Base-by-base conservation (phyloP, 108 stramenopile genomes). In the Cyclotella distinguenda region DNA sequence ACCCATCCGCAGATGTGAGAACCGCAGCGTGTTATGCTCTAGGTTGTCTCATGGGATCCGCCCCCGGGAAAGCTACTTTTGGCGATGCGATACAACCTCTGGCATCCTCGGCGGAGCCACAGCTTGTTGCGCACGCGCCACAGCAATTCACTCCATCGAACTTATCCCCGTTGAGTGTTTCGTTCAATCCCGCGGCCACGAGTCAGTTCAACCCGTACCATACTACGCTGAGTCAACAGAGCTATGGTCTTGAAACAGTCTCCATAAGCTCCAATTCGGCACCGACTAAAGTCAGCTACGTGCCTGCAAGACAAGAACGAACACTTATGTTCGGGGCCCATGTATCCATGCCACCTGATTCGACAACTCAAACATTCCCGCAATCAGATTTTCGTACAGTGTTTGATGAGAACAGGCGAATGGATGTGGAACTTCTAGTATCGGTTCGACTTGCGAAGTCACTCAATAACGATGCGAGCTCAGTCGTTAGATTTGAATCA, bases 401-500 rank as follows among this genome's bases (percentile, higher is more conserved):
- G 5, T 77, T 48, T 44, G 55, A 44, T 2, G 76, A 77, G 21
- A 38, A 52, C n/a, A 39, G 61, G 22, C 57, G 66, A 32, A 60
- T 74, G 59, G 23, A 61, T 27, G 32, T 62, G 15, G 71, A 72
- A 22, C 43, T 46, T 32, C 25, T 27, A 4, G 45, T 72, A 1
- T 54, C 63, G 40, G 40, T 48, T 3, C 31, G 42, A 62, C 36
- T 72, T 16, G 52, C 56, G 60, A 33, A 58, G 53, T 64, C 66
- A 7, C 60, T 78, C 10, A 42, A n/a, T n/a, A n/a, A 62, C 3
- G 96, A 97, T 76, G 87, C 80, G 4, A 91, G 86, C 60, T 79
- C 90, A 22, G 36, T 85, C 19, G 93, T 98, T 8, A 80, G 97
- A 28, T 90, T 86, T 42, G 95, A 98, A 78, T 82, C 88, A 19